Evolutionary conservation across 2,329 filamentous ascomycete species (phyloP).

Genomic region (Fusarium sororula): DNA sequence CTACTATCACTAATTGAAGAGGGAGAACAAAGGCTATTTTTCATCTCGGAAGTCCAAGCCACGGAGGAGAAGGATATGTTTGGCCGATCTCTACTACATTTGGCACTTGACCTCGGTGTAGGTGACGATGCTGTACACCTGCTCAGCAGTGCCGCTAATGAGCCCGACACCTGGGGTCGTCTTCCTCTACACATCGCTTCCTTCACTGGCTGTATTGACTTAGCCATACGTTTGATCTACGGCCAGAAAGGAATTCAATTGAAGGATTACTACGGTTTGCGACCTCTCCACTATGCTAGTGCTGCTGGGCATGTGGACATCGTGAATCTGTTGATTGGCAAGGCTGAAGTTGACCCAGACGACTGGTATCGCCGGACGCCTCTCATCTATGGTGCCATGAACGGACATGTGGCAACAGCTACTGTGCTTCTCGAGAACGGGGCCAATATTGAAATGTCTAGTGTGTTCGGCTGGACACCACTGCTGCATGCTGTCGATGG

Average conservation of each 20-base stretch:
- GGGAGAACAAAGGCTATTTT: fast-evolving
- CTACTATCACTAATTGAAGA: neutral
- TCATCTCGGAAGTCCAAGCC: too few relatives aligned
- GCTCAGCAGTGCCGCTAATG: neutral
- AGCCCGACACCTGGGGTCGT: neutral
- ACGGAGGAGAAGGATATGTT: neutral
- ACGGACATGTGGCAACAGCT: neutral
- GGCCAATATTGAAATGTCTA: neutral
- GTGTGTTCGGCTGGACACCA: fast-evolving
- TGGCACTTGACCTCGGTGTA: neutral
- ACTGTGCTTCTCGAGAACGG: neutral
- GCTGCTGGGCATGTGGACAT: neutral
- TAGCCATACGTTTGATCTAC: neutral
- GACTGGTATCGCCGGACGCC: fast-evolving
- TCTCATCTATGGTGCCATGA: fast-evolving
- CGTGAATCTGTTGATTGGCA: neutral
- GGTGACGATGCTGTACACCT: neutral
- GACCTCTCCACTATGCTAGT: neutral
- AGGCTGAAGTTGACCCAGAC: neutral
- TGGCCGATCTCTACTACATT: neutral
- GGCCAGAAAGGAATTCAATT: fast-evolving
- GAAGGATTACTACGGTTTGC: fast-evolving
- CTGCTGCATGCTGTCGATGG: fast-evolving
- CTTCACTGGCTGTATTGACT: neutral
- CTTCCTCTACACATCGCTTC: neutral